phyloP scores from a whole-genome alignment of 352 stramenopile genomes.

The Hyaloperonospora brassicae region DNA sequence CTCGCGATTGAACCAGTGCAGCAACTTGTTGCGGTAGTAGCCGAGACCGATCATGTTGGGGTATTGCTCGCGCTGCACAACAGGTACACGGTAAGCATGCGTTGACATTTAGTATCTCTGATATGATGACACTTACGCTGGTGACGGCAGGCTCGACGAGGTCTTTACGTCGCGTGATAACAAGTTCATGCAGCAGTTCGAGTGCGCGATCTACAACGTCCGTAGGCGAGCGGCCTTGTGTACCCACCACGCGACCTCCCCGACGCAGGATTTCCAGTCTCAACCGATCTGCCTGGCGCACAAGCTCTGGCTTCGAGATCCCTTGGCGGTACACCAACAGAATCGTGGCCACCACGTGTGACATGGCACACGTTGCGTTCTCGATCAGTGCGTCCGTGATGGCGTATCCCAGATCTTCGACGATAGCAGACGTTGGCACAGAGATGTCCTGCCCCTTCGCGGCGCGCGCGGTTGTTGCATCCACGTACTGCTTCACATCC shows the following conservation, averaged over 20 bases:
- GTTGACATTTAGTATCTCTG: neutral
- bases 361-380: constrained; percentile 61
- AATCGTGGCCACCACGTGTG: constrained; percentile 64
- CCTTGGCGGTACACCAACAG: constrained; percentile 74
- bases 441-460: constrained; percentile 26
- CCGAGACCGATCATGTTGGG: constrained; percentile 81
- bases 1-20: constrained; percentile 82
- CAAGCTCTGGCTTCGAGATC: constrained; percentile 60
- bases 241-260: constrained; percentile 61
- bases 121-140: constrained; percentile 31
- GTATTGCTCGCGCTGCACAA: constrained; percentile 62
- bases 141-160: constrained; percentile 73
- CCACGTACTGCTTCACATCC: constrained; percentile 50
- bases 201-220: constrained; percentile 61
- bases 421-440: constrained; percentile 31
- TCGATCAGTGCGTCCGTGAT: constrained; percentile 68
- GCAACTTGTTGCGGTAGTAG: constrained; percentile 84
- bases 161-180: constrained; percentile 64
- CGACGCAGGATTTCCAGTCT: constrained; percentile 59
- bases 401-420: constrained; percentile 60
- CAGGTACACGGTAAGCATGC: constrained; percentile 12
- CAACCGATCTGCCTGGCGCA: constrained; percentile 69
- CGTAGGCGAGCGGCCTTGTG: constrained; percentile 56
- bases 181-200: constrained; percentile 56
- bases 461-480: constrained; percentile 16